A percentile compares a stretch with the other conserved stretches of the same genome.
Evolutionary conservation across 1,139 yeast genomes (phyloP).

Genomic region (Pichia sp.): DNA sequence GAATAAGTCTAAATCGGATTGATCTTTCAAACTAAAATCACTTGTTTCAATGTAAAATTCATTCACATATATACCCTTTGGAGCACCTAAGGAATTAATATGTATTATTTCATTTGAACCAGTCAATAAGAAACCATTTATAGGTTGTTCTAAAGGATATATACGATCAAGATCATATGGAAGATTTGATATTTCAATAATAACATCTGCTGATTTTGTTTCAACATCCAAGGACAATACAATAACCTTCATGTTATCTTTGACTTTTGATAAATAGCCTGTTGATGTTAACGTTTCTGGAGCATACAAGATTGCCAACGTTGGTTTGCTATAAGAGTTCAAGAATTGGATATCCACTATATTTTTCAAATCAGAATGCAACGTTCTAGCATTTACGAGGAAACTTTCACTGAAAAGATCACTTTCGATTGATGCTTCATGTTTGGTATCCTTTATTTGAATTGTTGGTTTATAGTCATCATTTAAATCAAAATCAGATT

Average conservation of each 20-base stretch:
- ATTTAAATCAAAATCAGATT: constrained; percentile 39
- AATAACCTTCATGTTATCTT: constrained; percentile 60
- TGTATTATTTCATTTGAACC: constrained; percentile 82
- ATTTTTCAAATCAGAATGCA: constrained; percentile 59
- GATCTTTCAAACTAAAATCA: constrained; percentile 50
- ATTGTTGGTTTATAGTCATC: constrained; percentile 29
- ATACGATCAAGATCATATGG: constrained; percentile 75
- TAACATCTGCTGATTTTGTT: constrained; percentile 64
- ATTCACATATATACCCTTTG: constrained; percentile 67
- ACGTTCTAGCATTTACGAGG: constrained; percentile 53
- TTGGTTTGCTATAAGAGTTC: constrained; percentile 74
- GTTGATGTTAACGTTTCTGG: constrained; percentile 73
- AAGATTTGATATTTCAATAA: constrained; percentile 58
- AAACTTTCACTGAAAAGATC: constrained; percentile 50
- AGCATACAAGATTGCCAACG: constrained; percentile 65
- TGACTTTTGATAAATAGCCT: constrained; percentile 58
- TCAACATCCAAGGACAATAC: constrained; percentile 64
- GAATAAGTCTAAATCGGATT: constrained; percentile 48
- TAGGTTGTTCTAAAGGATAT: constrained; percentile 62
- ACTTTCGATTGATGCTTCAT: constrained; percentile 37
- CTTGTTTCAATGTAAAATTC: constrained; percentile 52
- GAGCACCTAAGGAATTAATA: constrained; percentile 78
- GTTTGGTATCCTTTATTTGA: constrained; percentile 8
- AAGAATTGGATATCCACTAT: constrained; percentile 70
- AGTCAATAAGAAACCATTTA: constrained; percentile 59